phyloP scores from a whole-genome alignment of 164 flowering plant genomes.

The grape (Vitis vinifera) region ASM3070453v1 NC_081816.1:7207501-7208000 shows the following conservation, averaged over 20 bases:
- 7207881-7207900: conserved; percentile 80
- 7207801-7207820: conserved; percentile 84
- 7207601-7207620: not conserved
- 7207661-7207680: conserved; percentile 42
- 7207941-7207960: conserved; percentile 82
- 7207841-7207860: conserved; percentile 84
- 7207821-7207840: conserved; percentile 79
- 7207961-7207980: conserved; percentile 84
- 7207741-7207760: conserved; percentile 79
- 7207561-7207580: conserved; percentile 63
- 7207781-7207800: conserved; percentile 86
- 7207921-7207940: conserved; percentile 56
- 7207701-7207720: conserved; percentile 70
- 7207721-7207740: conserved; percentile 60
- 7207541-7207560: conserved; percentile 79
- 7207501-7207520: conserved; percentile 74
- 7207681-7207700: conserved; percentile 76
- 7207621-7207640: not conserved
- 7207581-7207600: conserved; percentile 20
- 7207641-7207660: conserved; percentile 22
- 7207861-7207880: conserved; percentile 74
- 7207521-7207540: conserved; percentile 86
- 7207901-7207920: conserved; percentile 80
- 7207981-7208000: conserved; percentile 66
- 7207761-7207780: conserved; percentile 90